Conservation (phyloP, 2,329 filamentous ascomycete species). For the Fusarium pseudoanthophilum region DNA sequence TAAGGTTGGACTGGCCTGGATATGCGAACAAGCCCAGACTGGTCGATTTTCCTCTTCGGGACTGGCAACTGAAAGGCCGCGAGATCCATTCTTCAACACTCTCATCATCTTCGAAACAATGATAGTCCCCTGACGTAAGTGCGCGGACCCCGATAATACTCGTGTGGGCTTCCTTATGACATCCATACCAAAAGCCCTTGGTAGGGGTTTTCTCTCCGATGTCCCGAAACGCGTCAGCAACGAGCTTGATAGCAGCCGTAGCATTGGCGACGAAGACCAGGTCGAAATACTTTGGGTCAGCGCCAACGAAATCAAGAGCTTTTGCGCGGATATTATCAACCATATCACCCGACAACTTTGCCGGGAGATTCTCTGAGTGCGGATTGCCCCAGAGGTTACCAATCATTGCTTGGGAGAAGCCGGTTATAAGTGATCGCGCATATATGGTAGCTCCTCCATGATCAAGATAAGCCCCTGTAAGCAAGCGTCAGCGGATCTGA, state of each 20-base stretch:
- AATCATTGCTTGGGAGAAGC: constrained; percentile 66
- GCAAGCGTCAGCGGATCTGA: constrained; percentile 7
- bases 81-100: constrained; percentile 59
- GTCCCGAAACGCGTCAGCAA: constrained; percentile 67
- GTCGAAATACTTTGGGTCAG: constrained; percentile 67
- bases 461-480: constrained; percentile 62
- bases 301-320: constrained; percentile 67
- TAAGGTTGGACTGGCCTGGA: constrained; percentile 77
- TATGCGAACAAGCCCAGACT: constrained; percentile 66
- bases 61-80: constrained; percentile 34
- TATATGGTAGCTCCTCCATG: constrained; percentile 69
- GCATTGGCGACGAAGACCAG: constrained; percentile 71
- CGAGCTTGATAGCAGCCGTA: constrained; percentile 71
- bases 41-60: constrained; percentile 27
- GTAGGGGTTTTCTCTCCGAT: constrained; percentile 59
- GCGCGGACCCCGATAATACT: constrained; percentile 77
- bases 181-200: constrained; percentile 66
- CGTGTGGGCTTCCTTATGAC: constrained; percentile 70
- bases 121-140: constrained; percentile 61
- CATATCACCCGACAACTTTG: constrained; percentile 65
- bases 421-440: constrained; percentile 65
- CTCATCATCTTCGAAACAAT: constrained; percentile 70
- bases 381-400: constrained; percentile 73
- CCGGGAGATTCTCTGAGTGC: constrained; percentile 71
- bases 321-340: constrained; percentile 66